Conservation (phyloP, 2,329 filamentous ascomycete genomes). For the Exophiala viscosa region DNA sequence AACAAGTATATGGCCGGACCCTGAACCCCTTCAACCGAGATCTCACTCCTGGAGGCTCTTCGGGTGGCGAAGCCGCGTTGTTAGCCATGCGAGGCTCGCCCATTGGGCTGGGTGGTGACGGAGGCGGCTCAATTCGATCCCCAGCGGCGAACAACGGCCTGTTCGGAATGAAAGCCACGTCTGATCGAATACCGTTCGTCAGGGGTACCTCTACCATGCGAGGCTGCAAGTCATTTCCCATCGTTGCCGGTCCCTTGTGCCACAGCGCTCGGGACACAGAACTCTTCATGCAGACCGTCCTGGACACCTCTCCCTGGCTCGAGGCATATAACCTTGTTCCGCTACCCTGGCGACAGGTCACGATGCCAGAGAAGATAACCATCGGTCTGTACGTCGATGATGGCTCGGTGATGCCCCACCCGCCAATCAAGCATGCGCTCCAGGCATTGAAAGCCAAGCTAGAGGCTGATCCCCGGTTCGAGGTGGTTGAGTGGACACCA, state of each 20-base stretch:
- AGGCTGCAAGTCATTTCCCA: conserved; percentile 49
- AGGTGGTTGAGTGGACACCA: conserved; percentile 43
- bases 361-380: conserved; percentile 30
- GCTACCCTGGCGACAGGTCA: conserved; percentile 18
- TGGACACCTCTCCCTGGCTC: conserved; percentile 38
- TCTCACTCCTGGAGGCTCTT: conserved; percentile 60
- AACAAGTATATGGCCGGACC: conserved; percentile 54
- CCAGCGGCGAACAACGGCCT: conserved; percentile 49
- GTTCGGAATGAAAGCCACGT: conserved; percentile 48
- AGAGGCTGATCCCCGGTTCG: conserved; percentile 35
- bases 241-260: conserved; percentile 40
- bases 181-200: conserved; percentile 45
- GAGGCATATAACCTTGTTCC: conserved; percentile 29
- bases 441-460: conserved; percentile 37
- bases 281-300: conserved; percentile 47
- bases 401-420: conserved; percentile 35
- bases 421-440: conserved; percentile 37
- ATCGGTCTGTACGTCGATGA: conserved; percentile 40
- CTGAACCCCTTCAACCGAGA: conserved; percentile 60
- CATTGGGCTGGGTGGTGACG: conserved; percentile 60
- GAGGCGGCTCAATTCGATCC: conserved; percentile 45
- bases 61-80: conserved; percentile 62
- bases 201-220: conserved; percentile 45
- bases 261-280: conserved; percentile 36
- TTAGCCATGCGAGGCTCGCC: conserved; percentile 56